Conservation (phyloP, 169 alveolate genomes). For the Plasmodium adleri region DNA sequence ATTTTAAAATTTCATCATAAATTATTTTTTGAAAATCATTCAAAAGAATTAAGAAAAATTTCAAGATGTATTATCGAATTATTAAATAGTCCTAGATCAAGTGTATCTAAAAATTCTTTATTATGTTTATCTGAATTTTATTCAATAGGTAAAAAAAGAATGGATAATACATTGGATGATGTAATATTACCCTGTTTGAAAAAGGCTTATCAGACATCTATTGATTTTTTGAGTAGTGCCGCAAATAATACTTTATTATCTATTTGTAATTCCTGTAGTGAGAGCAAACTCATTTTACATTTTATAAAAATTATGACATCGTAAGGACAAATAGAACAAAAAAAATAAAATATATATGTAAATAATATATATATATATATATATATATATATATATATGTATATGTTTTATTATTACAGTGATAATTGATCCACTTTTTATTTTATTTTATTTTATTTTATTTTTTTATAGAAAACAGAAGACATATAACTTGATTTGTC, state of each 20-base stretch:
- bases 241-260: conserved; percentile 67
- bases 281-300: conserved; percentile 53
- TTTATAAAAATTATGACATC: conserved; percentile 64
- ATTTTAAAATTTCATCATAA: conserved; percentile 53
- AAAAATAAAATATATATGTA: neutral
- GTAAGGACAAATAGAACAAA: conserved; percentile 16
- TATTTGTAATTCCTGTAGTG: conserved; percentile 71
- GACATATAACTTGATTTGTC: conserved; percentile 66
- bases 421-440: neutral
- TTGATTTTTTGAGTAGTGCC: conserved; percentile 69
- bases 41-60: conserved; percentile 63
- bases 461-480: conserved; percentile 45
- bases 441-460: neutral
- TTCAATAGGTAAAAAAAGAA: conserved; percentile 61
- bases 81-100: conserved; percentile 69
- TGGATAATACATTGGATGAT: conserved; percentile 69
- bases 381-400: neutral
- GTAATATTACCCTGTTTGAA: conserved; percentile 63
- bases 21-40: conserved; percentile 59
- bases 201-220: conserved; percentile 72
- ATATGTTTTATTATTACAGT: neutral
- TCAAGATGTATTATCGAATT: conserved; percentile 42
- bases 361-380: neutral
- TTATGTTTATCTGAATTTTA: conserved; percentile 74
- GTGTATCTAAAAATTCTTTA: conserved; percentile 73